Conservation (phyloP, 805 yeast genomes). For the Lipomyces oligophaga region DNA sequence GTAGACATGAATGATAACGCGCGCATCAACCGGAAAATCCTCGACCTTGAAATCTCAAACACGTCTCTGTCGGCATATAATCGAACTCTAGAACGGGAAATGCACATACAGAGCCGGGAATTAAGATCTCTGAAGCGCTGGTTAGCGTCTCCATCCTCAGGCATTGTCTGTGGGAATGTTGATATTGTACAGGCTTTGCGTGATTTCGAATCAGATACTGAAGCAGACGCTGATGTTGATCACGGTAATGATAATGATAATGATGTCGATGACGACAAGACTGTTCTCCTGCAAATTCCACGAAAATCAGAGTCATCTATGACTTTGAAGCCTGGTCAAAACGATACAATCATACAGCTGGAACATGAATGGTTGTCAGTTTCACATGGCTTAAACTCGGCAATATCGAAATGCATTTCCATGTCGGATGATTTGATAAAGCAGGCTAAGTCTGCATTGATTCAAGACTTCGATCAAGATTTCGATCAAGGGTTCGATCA, state of each 20-base stretch:
- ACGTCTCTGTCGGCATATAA: slow-evolving; percentile 33
- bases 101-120: slow-evolving; percentile 31
- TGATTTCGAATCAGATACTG: slow-evolving; percentile 10
- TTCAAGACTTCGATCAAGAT: no score
- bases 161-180: neutral
- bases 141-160: slow-evolving; percentile 8
- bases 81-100: slow-evolving; percentile 31
- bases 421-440: slow-evolving; percentile 16
- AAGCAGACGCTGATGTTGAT: slow-evolving; percentile 3
- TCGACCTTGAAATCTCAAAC: slow-evolving; percentile 36
- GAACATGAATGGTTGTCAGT: neutral
- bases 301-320: no score
- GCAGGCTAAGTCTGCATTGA: no score
- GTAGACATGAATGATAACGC: no score
- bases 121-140: slow-evolving; percentile 25
- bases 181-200: neutral
- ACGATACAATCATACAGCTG: slow-evolving; percentile 4
- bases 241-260: slow-evolving; percentile 3
- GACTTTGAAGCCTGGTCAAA: no score
- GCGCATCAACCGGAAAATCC: slow-evolving; percentile 30
- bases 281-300: no score
- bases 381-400: no score
- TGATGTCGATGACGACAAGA: no score
- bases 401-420: slow-evolving; percentile 14
- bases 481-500: no score